These are phyloP conservation scores for Graphiopsis chlorocephala DNA, from an alignment of 2,329 filamentous ascomycete species.

Conservation along the genomic window DNA sequence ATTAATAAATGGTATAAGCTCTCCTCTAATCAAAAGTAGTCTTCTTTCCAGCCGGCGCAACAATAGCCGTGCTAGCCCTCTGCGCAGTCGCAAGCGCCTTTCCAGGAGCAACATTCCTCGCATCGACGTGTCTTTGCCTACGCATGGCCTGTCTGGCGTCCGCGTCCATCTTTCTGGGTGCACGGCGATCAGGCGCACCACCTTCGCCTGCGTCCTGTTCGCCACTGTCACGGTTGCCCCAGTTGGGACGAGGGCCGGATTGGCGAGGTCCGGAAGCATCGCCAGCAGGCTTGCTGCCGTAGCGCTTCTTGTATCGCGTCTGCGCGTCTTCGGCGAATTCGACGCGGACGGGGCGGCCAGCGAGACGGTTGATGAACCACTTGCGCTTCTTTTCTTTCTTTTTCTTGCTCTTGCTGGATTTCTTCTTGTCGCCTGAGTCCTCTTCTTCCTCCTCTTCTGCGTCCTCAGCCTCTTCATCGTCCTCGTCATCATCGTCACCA, in stretches of 20 bases:
- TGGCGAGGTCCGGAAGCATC: slow-evolving; percentile 20
- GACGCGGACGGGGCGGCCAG: slow-evolving; percentile 77
- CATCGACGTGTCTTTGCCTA: slow-evolving; percentile 42
- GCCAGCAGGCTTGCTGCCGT: slow-evolving; percentile 53
- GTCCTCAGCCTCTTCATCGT: slow-evolving; percentile 49
- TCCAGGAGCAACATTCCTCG: slow-evolving; percentile 44
- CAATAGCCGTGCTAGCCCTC: slow-evolving; percentile 74
- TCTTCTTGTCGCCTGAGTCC: slow-evolving; percentile 47
- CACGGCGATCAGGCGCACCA: slow-evolving; percentile 28
- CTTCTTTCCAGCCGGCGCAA: slow-evolving; percentile 76
- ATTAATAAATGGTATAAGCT: not conserved
- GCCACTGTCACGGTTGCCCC: slow-evolving; percentile 15
- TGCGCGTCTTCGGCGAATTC: slow-evolving; percentile 93
- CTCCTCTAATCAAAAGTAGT: slow-evolving; percentile 69
- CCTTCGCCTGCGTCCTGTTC: slow-evolving; percentile 25
- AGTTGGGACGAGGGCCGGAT: slow-evolving; percentile 3
- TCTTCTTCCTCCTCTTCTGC: slow-evolving; percentile 32
- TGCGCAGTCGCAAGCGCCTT: slow-evolving; percentile 47
- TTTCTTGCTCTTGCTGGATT: slow-evolving; percentile 42
- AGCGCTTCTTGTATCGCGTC: slow-evolving; percentile 89
- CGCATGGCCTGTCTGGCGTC: slow-evolving; percentile 32
- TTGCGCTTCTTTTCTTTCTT: slow-evolving; percentile 50
- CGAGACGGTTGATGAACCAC: slow-evolving; percentile 82
- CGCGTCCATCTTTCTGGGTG: slow-evolving; percentile 32
- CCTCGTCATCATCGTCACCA: slow-evolving; percentile 48